Conservation (phyloP, 441 rosid genomes). For the Isatis lusitanica region DNA sequence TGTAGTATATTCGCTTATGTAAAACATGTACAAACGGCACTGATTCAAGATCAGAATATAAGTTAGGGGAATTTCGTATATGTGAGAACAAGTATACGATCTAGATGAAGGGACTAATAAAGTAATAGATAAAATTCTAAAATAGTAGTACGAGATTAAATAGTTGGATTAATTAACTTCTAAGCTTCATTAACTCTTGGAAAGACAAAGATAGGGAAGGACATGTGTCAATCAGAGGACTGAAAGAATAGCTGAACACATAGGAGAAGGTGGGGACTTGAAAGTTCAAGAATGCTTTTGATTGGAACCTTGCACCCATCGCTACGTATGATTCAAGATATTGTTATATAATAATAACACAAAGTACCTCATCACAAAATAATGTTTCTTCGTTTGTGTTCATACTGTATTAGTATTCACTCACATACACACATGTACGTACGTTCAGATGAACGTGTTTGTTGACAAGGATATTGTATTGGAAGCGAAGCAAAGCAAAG, state of each 20-base stretch:
- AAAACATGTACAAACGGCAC: not conserved
- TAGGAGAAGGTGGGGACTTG: constrained; percentile 38
- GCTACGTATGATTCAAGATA: constrained; percentile 46
- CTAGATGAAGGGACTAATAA: not conserved
- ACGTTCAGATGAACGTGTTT: constrained; percentile 4
- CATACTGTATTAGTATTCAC: not conserved
- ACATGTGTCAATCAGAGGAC: constrained; percentile 19
- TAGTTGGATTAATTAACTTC: constrained; percentile 27
- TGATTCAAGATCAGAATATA: not conserved
- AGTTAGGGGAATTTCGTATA: not conserved
- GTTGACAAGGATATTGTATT: constrained; percentile 46
- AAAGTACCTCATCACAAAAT: not conserved
- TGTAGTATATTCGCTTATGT: not conserved
- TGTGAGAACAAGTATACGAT: not conserved
- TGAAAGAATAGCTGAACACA: constrained; percentile 18
- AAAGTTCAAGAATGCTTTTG: constrained; percentile 27
- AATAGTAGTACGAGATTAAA: not conserved
- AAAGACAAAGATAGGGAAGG: not conserved
- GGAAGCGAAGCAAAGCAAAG: constrained; percentile 47
- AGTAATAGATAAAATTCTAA: not conserved
- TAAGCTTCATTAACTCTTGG: constrained; percentile 29
- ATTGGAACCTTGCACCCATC: constrained; percentile 73
- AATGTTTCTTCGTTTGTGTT: constrained; percentile 10
- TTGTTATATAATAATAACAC: not conserved
- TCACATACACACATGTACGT: not conserved